These are phyloP conservation scores for Wickerhamomyces kurtzmanii DNA, from an alignment of 805 yeast species.

Conservation along the genomic window DNA sequence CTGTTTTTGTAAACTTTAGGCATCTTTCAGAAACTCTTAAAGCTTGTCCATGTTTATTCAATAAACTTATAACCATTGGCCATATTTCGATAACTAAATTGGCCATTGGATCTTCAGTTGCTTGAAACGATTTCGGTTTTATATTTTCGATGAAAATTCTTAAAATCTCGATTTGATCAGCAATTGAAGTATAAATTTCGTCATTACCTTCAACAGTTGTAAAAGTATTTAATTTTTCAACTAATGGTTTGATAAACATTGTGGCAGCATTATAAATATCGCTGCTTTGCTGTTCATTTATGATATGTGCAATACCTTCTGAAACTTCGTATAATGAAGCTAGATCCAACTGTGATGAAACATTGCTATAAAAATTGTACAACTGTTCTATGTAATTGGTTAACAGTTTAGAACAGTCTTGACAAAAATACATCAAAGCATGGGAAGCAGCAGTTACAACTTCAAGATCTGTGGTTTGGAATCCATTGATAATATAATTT, in stretches of 20 bases:
- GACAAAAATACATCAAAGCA: conserved; percentile 89
- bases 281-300: conserved; percentile 48
- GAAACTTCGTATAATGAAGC: conserved; percentile 70
- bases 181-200: conserved; percentile 35
- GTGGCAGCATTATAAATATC: conserved; percentile 42
- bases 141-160: conserved; percentile 51
- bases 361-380: conserved; percentile 56
- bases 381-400: conserved; percentile 66
- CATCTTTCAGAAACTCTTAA: conserved; percentile 65
- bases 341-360: conserved; percentile 45
- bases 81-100: conserved; percentile 45
- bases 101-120: conserved; percentile 37
- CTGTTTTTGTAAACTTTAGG: conserved; percentile 55
- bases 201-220: conserved; percentile 18
- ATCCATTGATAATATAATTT: conserved; percentile 74
- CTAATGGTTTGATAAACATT: conserved; percentile 60
- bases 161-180: conserved; percentile 67
- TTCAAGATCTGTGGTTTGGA: conserved; percentile 27
- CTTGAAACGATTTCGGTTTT: conserved; percentile 25
- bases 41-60: conserved; percentile 47
- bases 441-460: conserved; percentile 83
- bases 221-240: conserved; percentile 31
- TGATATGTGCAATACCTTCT: conserved; percentile 83
- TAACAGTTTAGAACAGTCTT: conserved; percentile 70
- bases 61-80: conserved; percentile 42